Percentiles rank a stretch among this genome's conserved stretches.
Conservation (phyloP, 768 basidiomycete genomes). For the Suillus lakei region DNA sequence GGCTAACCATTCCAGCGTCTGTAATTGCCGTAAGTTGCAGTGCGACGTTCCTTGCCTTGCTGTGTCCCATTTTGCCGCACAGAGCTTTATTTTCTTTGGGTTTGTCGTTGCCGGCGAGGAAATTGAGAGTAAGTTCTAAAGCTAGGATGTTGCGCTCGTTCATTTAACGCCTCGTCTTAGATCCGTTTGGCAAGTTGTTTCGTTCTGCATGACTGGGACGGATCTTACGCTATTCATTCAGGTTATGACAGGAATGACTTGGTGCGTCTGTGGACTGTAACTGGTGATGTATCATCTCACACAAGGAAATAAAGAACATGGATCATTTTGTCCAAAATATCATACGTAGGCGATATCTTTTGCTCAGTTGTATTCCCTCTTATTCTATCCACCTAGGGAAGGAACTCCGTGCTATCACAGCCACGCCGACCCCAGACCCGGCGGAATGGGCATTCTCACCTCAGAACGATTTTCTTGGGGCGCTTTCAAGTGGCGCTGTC, state of each 20-base stretch:
- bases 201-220: background rate
- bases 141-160: conserved; percentile 4
- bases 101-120: conserved; percentile 76
- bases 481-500: background rate
- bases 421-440: conserved; percentile 59
- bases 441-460: conserved; percentile 61
- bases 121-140: conserved; percentile 61
- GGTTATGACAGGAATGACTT: conserved; percentile 78
- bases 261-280: conserved; percentile 37
- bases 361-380: background rate
- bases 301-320: conserved; percentile 47
- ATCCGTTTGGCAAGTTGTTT: conserved; percentile 46
- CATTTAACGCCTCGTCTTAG: conserved; percentile 24
- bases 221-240: conserved; percentile 8
- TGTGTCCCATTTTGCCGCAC: background rate
- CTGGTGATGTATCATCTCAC: background rate
- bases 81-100: conserved; percentile 75
- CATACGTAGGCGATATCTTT: conserved; percentile 49
- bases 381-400: conserved; percentile 40
- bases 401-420: conserved; percentile 67
- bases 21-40: conserved; percentile 47
- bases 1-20: conserved; percentile 69
- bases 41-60: background rate
- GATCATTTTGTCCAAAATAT: conserved; percentile 74
- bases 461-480: conserved; percentile 41